Evolutionary conservation across 2,329 filamentous ascomycete species (phyloP).

Genomic region (Aureobasidium sp.): DNA sequence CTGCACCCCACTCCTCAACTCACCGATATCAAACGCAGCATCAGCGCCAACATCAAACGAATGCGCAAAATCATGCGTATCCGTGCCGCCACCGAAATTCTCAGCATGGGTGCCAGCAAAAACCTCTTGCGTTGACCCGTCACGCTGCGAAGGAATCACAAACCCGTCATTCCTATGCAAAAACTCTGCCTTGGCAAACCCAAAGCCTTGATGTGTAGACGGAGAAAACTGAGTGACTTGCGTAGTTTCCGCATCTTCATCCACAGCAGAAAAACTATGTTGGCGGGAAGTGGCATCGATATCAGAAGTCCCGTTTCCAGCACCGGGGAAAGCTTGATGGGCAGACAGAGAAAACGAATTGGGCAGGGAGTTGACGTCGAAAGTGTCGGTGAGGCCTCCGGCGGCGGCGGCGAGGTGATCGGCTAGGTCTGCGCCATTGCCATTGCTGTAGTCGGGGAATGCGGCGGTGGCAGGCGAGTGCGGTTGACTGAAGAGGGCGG

Average conservation of each 20-base stretch:
- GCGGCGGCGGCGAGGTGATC: slow-evolving; percentile 1
- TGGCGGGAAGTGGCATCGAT: neutral
- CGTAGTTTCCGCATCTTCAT: neutral
- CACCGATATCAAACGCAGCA: neutral
- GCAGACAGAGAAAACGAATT: neutral
- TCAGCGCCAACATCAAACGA: neutral
- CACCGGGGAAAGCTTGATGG: slow-evolving; percentile 5
- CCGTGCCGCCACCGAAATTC: neutral
- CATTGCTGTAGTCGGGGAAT: neutral
- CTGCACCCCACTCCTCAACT: neutral
- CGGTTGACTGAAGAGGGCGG: neutral
- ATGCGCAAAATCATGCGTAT: neutral
- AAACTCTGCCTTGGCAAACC: neutral
- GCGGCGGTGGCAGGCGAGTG: neutral
- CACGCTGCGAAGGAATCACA: neutral
- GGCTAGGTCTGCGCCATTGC: neutral
- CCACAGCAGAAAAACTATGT: neutral
- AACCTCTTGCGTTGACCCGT: neutral
- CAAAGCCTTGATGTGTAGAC: neutral
- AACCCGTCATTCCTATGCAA: neutral
- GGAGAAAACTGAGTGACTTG: neutral
- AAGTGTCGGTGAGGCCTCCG: neutral
- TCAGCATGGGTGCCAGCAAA: neutral
- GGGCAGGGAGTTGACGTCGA: neutral
- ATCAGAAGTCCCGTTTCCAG: neutral